Base-by-base conservation (phyloP, 2,329 filamentous ascomycete species). In the Dactylellina sp. region DNA sequence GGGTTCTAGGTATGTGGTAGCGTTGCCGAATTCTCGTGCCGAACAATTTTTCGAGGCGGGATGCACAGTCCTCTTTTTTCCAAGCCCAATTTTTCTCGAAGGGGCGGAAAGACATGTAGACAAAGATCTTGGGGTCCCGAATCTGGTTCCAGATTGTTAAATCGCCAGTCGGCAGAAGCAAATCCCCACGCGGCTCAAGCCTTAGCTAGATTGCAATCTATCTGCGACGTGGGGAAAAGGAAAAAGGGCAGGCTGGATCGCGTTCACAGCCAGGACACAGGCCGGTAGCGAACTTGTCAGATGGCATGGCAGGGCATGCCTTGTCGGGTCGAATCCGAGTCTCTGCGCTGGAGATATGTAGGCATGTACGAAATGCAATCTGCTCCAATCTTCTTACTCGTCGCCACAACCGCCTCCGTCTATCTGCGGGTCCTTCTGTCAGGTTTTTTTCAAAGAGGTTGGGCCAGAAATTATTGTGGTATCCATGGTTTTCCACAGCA, bases 121-220 rank as follows among this genome's bases (percentile, higher is more conserved):
- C 39, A 42, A 42, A 42, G 39, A 42, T 42, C 39, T 46, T 53
- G 22, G 47, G 47, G 22, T 32, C 32, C 37, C 7, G 16, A 35
- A 25, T 14, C 28, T 14, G 28, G 63, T 60, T 53, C 63, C 63
- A 68, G 63, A 68, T 46, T 53, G 16, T 49, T 40, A 24, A 59
- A 59, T 59, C 56, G 56, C 56, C 24, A 20, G 42, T 60, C 42
- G 35, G 55, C 63, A 68, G 63, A 68, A 68, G 55, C 63, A 68
- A 59, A 60, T 68, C 53, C 53, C 63, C 53, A 68, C 53, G 63
- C 63, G 63, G 63, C 53, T 68, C 63, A 53, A 68, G 63, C 63
- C 63, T 52, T 50, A 50, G 28, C 47, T 42, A 56, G 35, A 46
- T 50, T 55, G 53, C 63, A 68, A 68, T 68, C 53, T 52, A 68